phyloP scores from a whole-genome alignment of 2,329 filamentous ascomycete species.

The Ophiostoma pallidulum region DNA sequence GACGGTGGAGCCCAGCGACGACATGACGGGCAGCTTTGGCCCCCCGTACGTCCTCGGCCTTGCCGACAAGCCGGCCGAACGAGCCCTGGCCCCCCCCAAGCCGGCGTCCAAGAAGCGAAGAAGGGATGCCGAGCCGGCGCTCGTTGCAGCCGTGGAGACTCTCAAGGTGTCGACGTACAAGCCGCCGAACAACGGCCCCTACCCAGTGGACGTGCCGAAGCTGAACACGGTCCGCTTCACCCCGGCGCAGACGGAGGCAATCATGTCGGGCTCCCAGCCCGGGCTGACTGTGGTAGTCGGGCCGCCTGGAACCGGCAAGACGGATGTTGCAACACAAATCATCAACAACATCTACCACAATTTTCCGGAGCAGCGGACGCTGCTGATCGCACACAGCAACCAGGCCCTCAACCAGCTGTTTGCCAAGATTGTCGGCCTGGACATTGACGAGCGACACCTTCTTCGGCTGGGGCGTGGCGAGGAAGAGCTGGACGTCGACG shows the following conservation, averaged over 20 bases:
- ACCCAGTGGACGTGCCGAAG: constrained; percentile 74
- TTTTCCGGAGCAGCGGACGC: constrained; percentile 82
- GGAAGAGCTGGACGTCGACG: constrained; percentile 79
- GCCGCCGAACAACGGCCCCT: constrained; percentile 80
- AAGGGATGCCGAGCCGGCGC: constrained; percentile 60
- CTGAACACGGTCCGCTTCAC: constrained; percentile 82
- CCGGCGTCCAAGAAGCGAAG: constrained; percentile 73
- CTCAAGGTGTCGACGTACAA: constrained; percentile 84
- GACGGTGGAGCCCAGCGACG: constrained; percentile 68
- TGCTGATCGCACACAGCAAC: constrained; percentile 93
- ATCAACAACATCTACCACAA: constrained; percentile 99
- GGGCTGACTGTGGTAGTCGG: constrained; percentile 91
- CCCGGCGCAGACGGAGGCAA: constrained; percentile 81
- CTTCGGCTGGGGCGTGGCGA: constrained; percentile 90
- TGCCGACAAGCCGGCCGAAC: constrained; percentile 40
- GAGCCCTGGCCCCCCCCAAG: constrained; percentile 39
- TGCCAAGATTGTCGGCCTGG: constrained; percentile 90
- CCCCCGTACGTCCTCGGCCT: constrained; percentile 82
- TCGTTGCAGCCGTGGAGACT: constrained; percentile 53
- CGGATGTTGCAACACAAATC: constrained; percentile 96
- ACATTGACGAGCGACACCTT: constrained; percentile 92
- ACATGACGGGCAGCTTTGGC: constrained; percentile 62
- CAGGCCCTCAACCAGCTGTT: constrained; percentile 96
- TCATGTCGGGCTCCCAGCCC: constrained; percentile 87
- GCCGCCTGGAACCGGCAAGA: constrained; percentile 94